phyloP scores from a whole-genome alignment of 2,329 filamentous ascomycete species.

The Colletotrichum eleusines region DNA sequence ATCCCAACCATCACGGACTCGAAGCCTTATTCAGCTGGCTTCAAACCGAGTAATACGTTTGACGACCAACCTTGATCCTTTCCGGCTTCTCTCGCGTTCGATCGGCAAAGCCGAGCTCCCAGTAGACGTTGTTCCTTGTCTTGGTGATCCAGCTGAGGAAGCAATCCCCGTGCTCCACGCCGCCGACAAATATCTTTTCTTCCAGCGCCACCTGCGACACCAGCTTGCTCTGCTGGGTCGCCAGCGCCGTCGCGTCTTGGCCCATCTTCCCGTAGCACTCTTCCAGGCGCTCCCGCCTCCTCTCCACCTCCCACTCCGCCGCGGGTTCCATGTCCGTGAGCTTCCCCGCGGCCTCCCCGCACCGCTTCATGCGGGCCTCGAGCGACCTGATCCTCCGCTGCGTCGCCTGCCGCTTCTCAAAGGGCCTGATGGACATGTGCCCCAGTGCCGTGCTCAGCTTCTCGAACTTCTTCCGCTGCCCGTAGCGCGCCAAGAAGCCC shows the following conservation, averaged over 20 bases:
- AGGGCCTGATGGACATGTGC: slow-evolving; percentile 2
- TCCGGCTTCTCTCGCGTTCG: neutral
- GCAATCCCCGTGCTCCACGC: neutral
- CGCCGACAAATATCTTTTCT: slow-evolving; percentile 2
- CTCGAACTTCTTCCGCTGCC: slow-evolving; percentile 6
- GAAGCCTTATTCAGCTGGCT: neutral
- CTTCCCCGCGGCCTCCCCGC: neutral
- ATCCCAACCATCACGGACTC: neutral
- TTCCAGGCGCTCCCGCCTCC: neutral
- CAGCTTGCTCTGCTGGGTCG: neutral
- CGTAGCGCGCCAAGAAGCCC: neutral
- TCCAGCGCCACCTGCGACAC: neutral
- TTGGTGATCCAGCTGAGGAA: slow-evolving; percentile 8
- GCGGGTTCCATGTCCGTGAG: neutral
- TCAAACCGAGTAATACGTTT: slow-evolving; percentile 4
- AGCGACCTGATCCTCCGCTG: neutral
- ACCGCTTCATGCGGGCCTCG: neutral
- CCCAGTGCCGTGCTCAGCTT: neutral
- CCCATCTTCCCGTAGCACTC: neutral
- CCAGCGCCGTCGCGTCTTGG: neutral
- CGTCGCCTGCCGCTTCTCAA: neutral
- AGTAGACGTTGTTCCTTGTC: neutral
- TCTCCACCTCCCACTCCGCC: neutral
- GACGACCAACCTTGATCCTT: neutral
- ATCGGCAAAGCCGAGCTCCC: slow-evolving; percentile 10